Conservation (phyloP, 106 monocot species). For the Acorus gramineus region DNA sequence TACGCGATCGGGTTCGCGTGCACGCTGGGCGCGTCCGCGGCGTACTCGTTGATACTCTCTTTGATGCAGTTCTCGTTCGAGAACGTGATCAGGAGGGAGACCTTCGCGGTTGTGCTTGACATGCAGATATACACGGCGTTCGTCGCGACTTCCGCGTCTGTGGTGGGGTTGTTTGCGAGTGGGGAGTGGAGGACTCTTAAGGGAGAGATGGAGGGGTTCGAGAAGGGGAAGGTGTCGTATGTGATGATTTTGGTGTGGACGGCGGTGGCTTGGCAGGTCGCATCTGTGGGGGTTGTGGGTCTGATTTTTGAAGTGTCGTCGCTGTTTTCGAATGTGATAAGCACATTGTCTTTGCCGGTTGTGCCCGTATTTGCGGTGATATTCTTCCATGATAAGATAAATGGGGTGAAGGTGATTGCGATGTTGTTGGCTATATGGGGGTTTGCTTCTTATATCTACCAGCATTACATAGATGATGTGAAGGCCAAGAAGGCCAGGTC, state of each 20-base stretch:
- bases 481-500: conserved; percentile 7
- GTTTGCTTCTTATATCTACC: conserved; percentile 30
- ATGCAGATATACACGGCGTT: conserved; percentile 24
- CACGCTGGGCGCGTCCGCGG: conserved; percentile 32
- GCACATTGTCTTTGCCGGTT: conserved; percentile 26
- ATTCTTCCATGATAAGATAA: conserved; percentile 37
- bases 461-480: conserved; percentile 31
- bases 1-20: conserved; percentile 18
- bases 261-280: conserved; percentile 26
- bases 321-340: conserved; percentile 40
- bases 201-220: conserved; percentile 25
- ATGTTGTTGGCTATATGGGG: conserved; percentile 42
- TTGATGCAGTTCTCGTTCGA: conserved; percentile 32
- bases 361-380: conserved; percentile 35
- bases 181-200: conserved; percentile 36
- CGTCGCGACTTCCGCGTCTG: conserved; percentile 14
- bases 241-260: conserved; percentile 29
- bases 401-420: conserved; percentile 35
- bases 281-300: conserved; percentile 26
- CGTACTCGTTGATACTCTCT: conserved; percentile 32
- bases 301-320: conserved; percentile 36
- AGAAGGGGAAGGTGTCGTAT: conserved; percentile 20
- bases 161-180: conserved; percentile 29
- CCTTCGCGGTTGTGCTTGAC: conserved; percentile 23
- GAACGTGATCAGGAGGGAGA: conserved; percentile 27